Evolutionary conservation across 768 basidiomycete genomes (phyloP).

Genomic region (Leccinum disarticulatum): DNA sequence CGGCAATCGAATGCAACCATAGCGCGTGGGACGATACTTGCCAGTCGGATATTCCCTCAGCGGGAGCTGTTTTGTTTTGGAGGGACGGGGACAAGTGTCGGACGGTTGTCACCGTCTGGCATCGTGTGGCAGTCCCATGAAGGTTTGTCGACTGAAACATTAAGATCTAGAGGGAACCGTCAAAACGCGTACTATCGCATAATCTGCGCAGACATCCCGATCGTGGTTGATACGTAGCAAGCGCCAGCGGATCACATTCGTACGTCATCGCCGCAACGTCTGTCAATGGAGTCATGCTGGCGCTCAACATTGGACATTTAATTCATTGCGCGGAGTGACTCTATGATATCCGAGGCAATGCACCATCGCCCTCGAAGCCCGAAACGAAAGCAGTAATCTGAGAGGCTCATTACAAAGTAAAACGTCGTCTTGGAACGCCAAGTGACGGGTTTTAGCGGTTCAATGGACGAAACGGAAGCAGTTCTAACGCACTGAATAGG

Average conservation of each 20-base stretch:
- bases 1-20: neutral
- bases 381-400: neutral
- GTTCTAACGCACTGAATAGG: conserved; percentile 1
- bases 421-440: neutral
- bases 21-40: neutral
- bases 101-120: neutral
- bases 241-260: neutral
- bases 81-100: neutral
- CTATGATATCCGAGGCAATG: neutral
- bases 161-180: neutral
- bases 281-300: neutral
- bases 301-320: neutral
- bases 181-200: neutral
- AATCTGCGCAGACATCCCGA: neutral
- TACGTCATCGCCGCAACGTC: conserved; percentile 4
- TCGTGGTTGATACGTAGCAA: conserved; percentile 5
- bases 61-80: neutral
- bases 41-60: neutral
- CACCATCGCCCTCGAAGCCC: neutral
- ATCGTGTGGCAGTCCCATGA: neutral
- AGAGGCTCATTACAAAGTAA: conserved; percentile 4
- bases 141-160: conserved; percentile 17
- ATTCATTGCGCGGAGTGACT: neutral
- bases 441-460: neutral
- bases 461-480: neutral